Evolutionary conservation across 495 filamentous ascomycete genomes (phyloP).

Genomic region (Tuber microsphaerosporum): DNA sequence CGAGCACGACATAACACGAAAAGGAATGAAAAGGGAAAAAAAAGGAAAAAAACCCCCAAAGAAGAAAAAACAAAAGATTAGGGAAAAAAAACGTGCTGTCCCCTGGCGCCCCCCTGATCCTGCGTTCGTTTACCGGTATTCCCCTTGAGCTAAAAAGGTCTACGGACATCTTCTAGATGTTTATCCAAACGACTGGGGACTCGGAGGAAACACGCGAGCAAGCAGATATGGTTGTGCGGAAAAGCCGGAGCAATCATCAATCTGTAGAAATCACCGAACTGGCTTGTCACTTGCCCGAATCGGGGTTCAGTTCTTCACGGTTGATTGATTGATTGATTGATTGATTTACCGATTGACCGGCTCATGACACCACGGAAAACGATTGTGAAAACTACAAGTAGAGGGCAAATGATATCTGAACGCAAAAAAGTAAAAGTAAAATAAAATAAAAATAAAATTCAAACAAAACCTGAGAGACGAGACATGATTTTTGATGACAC

Average conservation of each 20-base stretch:
- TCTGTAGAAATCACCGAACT: slow-evolving; percentile 2
- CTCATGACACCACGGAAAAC: not conserved
- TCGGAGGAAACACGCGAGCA: not conserved
- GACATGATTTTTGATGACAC: not conserved
- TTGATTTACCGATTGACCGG: not conserved
- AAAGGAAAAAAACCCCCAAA: not conserved
- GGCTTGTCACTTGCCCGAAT: not conserved
- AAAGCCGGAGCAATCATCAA: not conserved
- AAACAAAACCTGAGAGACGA: not conserved
- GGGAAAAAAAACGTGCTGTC: not conserved
- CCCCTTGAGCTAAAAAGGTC: not conserved
- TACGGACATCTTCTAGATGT: not conserved
- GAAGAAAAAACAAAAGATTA: not conserved
- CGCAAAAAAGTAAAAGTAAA: not conserved
- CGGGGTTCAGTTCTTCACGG: not conserved
- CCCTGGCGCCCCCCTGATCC: not conserved
- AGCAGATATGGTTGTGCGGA: not conserved
- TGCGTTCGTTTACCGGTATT: not conserved
- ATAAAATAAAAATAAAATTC: not conserved
- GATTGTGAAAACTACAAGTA: not conserved
- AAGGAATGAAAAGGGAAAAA: not conserved
- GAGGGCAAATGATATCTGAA: not conserved
- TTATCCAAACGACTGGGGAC: not conserved
- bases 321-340: not conserved
- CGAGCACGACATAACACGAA: not conserved